Conservation (phyloP, 2,329 filamentous ascomycete genomes). For the Apiospora marii region DNA sequence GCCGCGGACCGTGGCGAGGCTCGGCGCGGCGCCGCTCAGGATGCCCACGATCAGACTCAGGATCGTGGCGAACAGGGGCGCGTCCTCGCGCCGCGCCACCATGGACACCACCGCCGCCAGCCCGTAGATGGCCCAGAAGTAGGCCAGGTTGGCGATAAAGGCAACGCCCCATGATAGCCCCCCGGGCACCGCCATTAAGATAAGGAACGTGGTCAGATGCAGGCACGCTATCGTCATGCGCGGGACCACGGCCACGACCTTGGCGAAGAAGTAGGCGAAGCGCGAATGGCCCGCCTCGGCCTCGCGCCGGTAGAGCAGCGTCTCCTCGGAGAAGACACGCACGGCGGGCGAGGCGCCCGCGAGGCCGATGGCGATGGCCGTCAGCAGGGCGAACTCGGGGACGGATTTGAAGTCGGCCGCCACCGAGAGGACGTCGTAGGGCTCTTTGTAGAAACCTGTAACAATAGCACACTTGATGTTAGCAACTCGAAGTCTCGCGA, state of each 20-base stretch:
- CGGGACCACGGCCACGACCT: slow-evolving; percentile 58
- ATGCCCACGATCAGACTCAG: slow-evolving; percentile 61
- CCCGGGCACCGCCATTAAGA: slow-evolving; percentile 56
- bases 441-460: slow-evolving; percentile 48
- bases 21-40: slow-evolving; percentile 60
- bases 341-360: slow-evolving; percentile 63
- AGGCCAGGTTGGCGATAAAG: slow-evolving; percentile 59
- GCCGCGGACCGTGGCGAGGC: slow-evolving; percentile 53
- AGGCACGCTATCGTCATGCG: slow-evolving; percentile 59
- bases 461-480: not conserved
- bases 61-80: slow-evolving; percentile 64
- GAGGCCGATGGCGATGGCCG: slow-evolving; percentile 62
- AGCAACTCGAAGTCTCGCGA: not conserved
- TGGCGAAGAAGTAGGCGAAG: slow-evolving; percentile 64
- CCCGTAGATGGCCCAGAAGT: slow-evolving; percentile 67
- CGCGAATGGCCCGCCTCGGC: slow-evolving; percentile 63
- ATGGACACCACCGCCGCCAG: slow-evolving; percentile 61
- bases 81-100: slow-evolving; percentile 62
- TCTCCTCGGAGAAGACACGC: slow-evolving; percentile 64
- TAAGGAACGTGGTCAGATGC: slow-evolving; percentile 62
- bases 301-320: slow-evolving; percentile 62
- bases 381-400: slow-evolving; percentile 60
- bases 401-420: slow-evolving; percentile 59
- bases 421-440: slow-evolving; percentile 59
- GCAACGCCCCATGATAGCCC: slow-evolving; percentile 53